Conservation (phyloP, 148 eudicot genomes). For the Drosera capensis region DNA sequence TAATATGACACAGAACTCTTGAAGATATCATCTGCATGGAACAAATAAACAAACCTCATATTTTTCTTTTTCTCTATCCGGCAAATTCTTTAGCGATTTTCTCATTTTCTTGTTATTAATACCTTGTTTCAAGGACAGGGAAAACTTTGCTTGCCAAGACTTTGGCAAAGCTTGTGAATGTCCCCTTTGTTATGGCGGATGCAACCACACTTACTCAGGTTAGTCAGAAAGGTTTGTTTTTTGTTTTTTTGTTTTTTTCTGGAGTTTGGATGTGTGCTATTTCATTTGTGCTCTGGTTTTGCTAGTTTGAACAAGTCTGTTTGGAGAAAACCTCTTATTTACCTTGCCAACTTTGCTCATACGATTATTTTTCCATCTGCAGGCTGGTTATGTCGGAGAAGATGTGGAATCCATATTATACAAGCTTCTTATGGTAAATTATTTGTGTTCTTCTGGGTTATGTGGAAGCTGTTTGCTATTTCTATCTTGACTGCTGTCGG, state of each 20-base stretch:
- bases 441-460: not conserved
- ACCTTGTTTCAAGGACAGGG: conserved; percentile 84
- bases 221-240: conserved; percentile 12
- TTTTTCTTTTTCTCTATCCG: not conserved
- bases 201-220: conserved; percentile 98
- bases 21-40: too few species aligned
- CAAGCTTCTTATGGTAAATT: conserved; percentile 71
- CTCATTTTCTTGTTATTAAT: conserved; percentile 29
- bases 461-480: not conserved
- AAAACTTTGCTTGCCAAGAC: conserved; percentile 94
- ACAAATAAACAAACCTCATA: too few species aligned
- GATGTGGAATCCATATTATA: conserved; percentile 86
- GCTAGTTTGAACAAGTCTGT: not conserved
- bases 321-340: not conserved
- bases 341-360: not conserved
- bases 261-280: not conserved
- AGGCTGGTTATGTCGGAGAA: conserved; percentile 98
- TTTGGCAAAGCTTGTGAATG: conserved; percentile 84
- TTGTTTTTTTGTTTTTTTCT: conserved; percentile 3
- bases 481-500: not conserved
- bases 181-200: conserved; percentile 96
- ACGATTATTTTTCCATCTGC: conserved; percentile 13
- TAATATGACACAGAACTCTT: too few species aligned
- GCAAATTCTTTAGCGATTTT: conserved; percentile 5
- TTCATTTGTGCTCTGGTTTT: not conserved